Percentiles rank a stretch among this genome's conserved stretches.
Evolutionary conservation across 805 yeast genomes (phyloP).

Genomic region (Trichomonascus vanleenenianus): DNA sequence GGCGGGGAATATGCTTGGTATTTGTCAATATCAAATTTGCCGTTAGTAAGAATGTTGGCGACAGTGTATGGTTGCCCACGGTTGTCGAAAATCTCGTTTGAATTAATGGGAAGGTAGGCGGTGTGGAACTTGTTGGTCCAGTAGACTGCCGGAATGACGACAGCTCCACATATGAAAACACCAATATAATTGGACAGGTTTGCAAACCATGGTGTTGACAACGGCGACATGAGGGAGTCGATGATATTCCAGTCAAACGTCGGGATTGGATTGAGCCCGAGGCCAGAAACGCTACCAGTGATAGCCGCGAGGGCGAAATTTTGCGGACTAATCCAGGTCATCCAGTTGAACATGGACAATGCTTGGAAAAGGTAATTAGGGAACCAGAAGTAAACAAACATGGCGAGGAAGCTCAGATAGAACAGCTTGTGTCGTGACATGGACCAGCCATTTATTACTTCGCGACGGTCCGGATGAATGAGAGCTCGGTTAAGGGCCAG

Average conservation of each 20-base stretch:
- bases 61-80: conserved; percentile 43
- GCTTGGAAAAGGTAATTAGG: conserved; percentile 55
- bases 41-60: conserved; percentile 34
- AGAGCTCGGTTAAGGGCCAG: conserved; percentile 42
- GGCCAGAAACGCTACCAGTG: conserved; percentile 35
- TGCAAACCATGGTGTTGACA: conserved; percentile 40
- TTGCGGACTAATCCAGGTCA: conserved; percentile 51
- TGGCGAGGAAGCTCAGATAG: conserved; percentile 29
- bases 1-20: conserved; percentile 62
- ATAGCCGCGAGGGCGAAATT: conserved; percentile 43
- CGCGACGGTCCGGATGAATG: conserved; percentile 24
- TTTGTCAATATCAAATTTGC: conserved; percentile 34
- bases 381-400: conserved; percentile 48
- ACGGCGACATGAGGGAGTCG: conserved; percentile 27
- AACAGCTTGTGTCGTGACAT: conserved; percentile 43
- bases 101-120: conserved; percentile 51
- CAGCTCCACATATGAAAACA: conserved; percentile 37
- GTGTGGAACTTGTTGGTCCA: conserved; percentile 51
- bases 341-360: conserved; percentile 49
- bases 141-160: conserved; percentile 43
- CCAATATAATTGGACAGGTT: conserved; percentile 29
- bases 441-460: conserved; percentile 51
- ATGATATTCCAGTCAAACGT: conserved; percentile 36
- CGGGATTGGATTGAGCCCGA: conserved; percentile 38
- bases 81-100: conserved; percentile 47